Base-by-base conservation (phyloP, 176 grass and related monocot genomes). In the Tuctoria greenei region DNA sequence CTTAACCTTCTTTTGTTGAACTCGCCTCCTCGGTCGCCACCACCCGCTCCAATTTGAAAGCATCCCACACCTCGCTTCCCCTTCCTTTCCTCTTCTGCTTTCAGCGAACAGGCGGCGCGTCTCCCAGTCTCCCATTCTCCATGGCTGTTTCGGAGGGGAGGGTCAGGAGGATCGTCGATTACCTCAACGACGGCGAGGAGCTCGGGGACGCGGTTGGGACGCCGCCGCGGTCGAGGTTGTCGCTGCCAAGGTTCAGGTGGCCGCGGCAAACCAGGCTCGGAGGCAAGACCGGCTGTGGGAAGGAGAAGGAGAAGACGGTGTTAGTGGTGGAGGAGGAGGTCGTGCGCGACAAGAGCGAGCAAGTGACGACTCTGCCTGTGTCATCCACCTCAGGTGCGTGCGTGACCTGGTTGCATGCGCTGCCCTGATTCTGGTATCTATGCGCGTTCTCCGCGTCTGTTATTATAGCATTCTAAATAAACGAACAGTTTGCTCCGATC, bases 181-280 rank as follows among this genome's bases (percentile, higher is more conserved):
- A 82, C 79, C 83, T 89, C 79, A 85, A 89, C 83, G 83, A 82
- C 45, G 83, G 83, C n/a, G 87, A 89, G 68, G 87, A 89, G 67
- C 52, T 82, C 54, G 78, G 79, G 20, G 3, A 15, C 3, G 13
- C 27, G 1, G 21, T 3, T 8, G 52, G 4, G 16, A n/a, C 85
- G 52, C 63, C 69, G 2, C 26, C 69, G 4, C 18, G 54, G 4
- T 28, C 63, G 26, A 73, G 31, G 31, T 3, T 31, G 31, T 31
- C 31, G 31, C 31, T 31, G 31, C 31, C 31, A 31, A 31, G 81
- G 81, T 80, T 88, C 64, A 55, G 76, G 17, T 84, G 86, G 86
- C 46, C 76, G 56, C 71, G 81, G 71, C 4, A 71, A 16, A 27
- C 15, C n/a, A 65, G 70, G 9, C 16, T 75, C n/a, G 76, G 31